These are phyloP conservation scores for Dryadomyces sulphureus DNA, from an alignment of 2,329 filamentous ascomycete species.

Conservation along the genomic window DNA sequence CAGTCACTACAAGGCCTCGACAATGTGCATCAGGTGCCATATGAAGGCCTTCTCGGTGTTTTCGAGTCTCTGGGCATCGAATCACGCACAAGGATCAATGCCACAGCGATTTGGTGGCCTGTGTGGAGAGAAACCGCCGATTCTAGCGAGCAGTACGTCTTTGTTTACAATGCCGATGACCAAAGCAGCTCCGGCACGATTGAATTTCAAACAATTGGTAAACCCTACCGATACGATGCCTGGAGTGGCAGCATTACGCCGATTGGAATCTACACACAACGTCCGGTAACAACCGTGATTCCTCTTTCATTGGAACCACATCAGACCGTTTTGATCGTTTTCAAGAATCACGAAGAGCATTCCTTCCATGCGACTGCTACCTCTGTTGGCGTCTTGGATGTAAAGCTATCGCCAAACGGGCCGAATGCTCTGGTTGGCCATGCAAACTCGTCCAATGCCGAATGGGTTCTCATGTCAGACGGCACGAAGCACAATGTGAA, in stretches of 20 bases:
- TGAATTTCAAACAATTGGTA: slow-evolving; percentile 1
- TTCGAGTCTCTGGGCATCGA: slow-evolving; percentile 17
- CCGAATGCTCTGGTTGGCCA: background rate
- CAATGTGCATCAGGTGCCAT: slow-evolving; percentile 20
- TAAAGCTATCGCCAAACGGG: no score
- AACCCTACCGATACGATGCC: slow-evolving; percentile 18
- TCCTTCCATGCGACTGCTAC: no score
- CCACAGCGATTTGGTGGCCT: slow-evolving; percentile 20
- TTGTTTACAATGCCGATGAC: slow-evolving; percentile 20
- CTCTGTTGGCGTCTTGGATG: no score
- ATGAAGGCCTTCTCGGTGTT: slow-evolving; percentile 16
- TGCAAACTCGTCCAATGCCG: background rate
- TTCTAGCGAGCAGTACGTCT: slow-evolving; percentile 20
- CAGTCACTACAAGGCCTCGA: slow-evolving; percentile 12
- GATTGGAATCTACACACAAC: slow-evolving; percentile 12
- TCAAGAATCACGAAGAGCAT: no score
- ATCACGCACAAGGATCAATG: slow-evolving; percentile 15
- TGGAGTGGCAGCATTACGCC: slow-evolving; percentile 24
- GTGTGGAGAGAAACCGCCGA: slow-evolving; percentile 18
- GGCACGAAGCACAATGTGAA: background rate
- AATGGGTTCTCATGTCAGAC: background rate
- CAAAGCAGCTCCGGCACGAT: background rate
- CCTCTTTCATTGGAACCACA: no score
- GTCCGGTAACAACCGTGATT: no score
- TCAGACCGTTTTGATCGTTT: no score